Base-by-base conservation (phyloP, 345 rosid genomes). In the Geranium brycei region DNA sequence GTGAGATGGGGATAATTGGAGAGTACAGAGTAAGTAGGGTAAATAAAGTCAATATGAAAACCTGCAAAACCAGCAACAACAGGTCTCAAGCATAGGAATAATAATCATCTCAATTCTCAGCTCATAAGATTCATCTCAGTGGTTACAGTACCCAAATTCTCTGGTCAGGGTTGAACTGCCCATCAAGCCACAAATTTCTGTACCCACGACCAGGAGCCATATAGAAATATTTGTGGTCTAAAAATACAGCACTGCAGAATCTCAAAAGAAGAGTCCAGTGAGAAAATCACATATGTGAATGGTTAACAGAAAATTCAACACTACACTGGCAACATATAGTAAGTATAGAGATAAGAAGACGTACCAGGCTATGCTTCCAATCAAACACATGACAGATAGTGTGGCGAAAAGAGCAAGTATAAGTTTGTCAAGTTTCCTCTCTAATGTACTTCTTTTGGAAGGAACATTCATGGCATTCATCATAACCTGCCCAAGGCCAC, bases 391-490 rank as follows among this genome's bases (percentile, higher is more conserved):
- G 18, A 78, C 62, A 69, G 88, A 84, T 53, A 95, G 96, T 75
- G 93, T 85, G 67, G 83, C 84, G 69, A 95, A 89, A 47, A 95
- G 91, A 32, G 85, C 65, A 53, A 95, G 92, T 66, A 95, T 95
- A 68, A 91, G 99, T 83, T 87, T 91, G 85, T 95, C 99, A 68
- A 95, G 97, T 78, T 91, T 95, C 84, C 95, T 89, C 79, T 95
- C 99, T 70, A 95, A 72, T 35, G 99, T 95, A 79, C 99, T 95
- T 78, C 99, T 84, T 78, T 95, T 95, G 61, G 97, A 95, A 76
- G 99, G 99, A 75, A 93, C 91, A 67, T 95, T 95, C 99, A 91
- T 88, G 53, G 99, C 83, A 77, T 95, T 95, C 99, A 95, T 95
- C 97, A 95, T 95, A 69, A 95, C 97, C 99, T 91, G 82, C 68